Conservation (phyloP, 1,139 yeast species). For the Debaryomyces sp. region DNA sequence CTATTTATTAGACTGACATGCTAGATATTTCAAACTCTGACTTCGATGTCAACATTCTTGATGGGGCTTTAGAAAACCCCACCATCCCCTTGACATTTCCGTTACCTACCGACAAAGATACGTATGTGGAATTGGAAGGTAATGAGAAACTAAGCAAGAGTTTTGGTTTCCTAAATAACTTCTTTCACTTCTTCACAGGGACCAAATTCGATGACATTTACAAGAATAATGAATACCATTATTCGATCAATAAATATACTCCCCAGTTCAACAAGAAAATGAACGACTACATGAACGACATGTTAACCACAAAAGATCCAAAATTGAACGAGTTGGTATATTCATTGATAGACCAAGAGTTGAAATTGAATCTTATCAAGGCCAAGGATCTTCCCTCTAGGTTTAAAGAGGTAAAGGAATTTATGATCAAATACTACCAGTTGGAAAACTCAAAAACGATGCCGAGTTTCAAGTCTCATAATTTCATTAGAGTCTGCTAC, state of each 20-base stretch:
- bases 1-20: neutral
- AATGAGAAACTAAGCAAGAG: slow-evolving; percentile 29
- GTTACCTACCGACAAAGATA: slow-evolving; percentile 40
- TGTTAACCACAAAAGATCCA: slow-evolving; percentile 35
- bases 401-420: slow-evolving; percentile 40
- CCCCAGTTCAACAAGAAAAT: slow-evolving; percentile 32
- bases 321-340: slow-evolving; percentile 42
- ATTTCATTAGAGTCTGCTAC: slow-evolving; percentile 39
- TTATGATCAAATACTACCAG: slow-evolving; percentile 43
- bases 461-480: slow-evolving; percentile 31
- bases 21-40: slow-evolving; percentile 8
- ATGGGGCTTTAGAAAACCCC: slow-evolving; percentile 33
- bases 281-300: slow-evolving; percentile 35
- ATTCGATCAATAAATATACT: slow-evolving; percentile 37
- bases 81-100: slow-evolving; percentile 41
- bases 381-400: slow-evolving; percentile 38
- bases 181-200: slow-evolving; percentile 34
- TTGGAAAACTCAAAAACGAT: slow-evolving; percentile 40
- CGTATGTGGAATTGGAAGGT: slow-evolving; percentile 31
- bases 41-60: slow-evolving; percentile 43
- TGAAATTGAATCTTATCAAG: slow-evolving; percentile 42
- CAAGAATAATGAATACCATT: slow-evolving; percentile 37
- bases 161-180: slow-evolving; percentile 36
- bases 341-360: slow-evolving; percentile 41
- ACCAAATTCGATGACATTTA: slow-evolving; percentile 35